Conservation (phyloP, 768 basidiomycete species). For the Tylopilus rubrobrunneus region DNA sequence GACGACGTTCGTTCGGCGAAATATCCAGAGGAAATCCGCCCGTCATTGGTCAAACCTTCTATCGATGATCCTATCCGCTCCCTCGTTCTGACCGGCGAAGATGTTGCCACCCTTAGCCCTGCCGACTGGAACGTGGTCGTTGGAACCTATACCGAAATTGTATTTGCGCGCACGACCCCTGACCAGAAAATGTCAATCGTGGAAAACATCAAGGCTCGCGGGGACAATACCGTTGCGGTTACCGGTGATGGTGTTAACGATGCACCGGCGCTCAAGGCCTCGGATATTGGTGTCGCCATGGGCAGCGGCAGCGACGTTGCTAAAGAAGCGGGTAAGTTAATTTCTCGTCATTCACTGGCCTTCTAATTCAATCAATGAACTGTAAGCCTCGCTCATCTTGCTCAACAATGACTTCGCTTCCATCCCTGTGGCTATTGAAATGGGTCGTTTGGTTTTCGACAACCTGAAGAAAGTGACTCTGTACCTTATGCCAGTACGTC, state of each 20-base stretch:
- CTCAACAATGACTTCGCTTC: conserved; percentile 58
- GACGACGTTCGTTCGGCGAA: conserved; percentile 25
- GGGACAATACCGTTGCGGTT: conserved; percentile 48
- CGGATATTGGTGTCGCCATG: conserved; percentile 55
- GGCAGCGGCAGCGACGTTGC: conserved; percentile 48
- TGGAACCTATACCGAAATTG: conserved; percentile 40
- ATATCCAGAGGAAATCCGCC: conserved; percentile 13
- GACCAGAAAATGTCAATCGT: conserved; percentile 59
- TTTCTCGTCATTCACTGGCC: neutral
- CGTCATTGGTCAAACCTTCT: conserved; percentile 32
- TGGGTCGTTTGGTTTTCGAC: conserved; percentile 57
- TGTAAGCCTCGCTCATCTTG: conserved; percentile 42
- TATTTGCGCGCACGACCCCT: conserved; percentile 53
- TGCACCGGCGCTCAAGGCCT: conserved; percentile 46
- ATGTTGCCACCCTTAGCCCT: conserved; percentile 34
- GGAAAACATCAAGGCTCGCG: conserved; percentile 46
- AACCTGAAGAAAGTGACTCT: conserved; percentile 52
- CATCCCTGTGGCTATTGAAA: conserved; percentile 54
- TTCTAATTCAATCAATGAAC: neutral
- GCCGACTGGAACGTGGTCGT: conserved; percentile 39
- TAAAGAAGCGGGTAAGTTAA: conserved; percentile 48
- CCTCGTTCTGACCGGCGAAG: conserved; percentile 44
- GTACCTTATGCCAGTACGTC: conserved; percentile 41
- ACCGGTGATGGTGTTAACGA: conserved; percentile 59
- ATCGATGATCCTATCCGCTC: conserved; percentile 36